Percentiles rank a stretch among this genome's conserved stretches.
These are phyloP conservation scores for Lentinus tigrinus DNA, from an alignment of 768 basidiomycete species.

Conservation along the genomic window DNA sequence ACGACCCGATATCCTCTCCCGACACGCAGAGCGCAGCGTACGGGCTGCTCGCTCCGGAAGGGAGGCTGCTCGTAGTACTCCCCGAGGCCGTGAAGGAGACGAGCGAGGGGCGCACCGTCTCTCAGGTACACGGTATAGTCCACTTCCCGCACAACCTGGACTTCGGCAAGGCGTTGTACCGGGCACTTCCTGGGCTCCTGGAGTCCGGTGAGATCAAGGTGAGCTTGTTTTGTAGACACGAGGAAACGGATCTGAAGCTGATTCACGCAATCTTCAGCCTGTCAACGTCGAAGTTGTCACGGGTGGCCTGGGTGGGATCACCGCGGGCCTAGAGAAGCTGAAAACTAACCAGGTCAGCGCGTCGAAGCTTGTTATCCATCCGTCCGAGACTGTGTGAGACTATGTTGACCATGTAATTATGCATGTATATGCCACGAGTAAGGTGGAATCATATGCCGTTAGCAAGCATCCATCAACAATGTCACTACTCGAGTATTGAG, in stretches of 20 bases:
- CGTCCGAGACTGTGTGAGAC: neutral
- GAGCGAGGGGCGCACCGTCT: slow-evolving; percentile 43
- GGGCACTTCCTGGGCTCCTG: slow-evolving; percentile 16
- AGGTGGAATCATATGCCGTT: too few relatives aligned
- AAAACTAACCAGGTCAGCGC: slow-evolving; percentile 13
- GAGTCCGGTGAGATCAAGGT: slow-evolving; percentile 23
- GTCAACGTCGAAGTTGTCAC: slow-evolving; percentile 23
- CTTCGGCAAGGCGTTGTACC: slow-evolving; percentile 20
- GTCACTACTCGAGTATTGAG: too few relatives aligned
- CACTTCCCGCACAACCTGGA: slow-evolving; percentile 6
- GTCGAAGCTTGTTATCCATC: slow-evolving; percentile 25
- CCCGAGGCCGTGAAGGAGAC: slow-evolving; percentile 10
- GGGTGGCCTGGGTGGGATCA: slow-evolving; percentile 21
- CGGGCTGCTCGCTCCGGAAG: slow-evolving; percentile 22
- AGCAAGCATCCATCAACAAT: too few relatives aligned
- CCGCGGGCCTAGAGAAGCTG: slow-evolving; percentile 16
- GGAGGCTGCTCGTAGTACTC: slow-evolving; percentile 15
- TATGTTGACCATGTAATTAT: too few relatives aligned
- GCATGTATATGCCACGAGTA: too few relatives aligned
- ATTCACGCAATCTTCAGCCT: slow-evolving; percentile 8
- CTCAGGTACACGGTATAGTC: slow-evolving; percentile 37
- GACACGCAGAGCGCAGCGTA: slow-evolving; percentile 21
- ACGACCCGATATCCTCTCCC: slow-evolving; percentile 16
- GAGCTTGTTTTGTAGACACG: neutral
- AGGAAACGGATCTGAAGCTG: neutral